Base-by-base conservation (phyloP, 306 rosid genomes). In the Sicyos edulis region DNA sequence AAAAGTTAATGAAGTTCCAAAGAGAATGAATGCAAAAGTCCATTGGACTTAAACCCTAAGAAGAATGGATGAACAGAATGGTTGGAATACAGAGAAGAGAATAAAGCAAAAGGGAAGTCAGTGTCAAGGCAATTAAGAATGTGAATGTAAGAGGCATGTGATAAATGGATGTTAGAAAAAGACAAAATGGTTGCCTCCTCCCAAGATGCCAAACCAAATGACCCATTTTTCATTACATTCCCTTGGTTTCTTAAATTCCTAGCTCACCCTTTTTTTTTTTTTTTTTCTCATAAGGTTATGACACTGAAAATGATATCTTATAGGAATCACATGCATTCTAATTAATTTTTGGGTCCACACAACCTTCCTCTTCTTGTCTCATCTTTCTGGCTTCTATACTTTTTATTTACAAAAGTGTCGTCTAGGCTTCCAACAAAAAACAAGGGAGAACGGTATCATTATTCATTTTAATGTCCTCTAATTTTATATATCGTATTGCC, bases 231-330 rank as follows among this genome's bases (percentile, higher is more conserved):
- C 47, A 61, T 15, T 61, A 61, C 67, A 61, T 61, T 61, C 67
- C 21, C 67, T 32, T 15, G 4, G 37, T 17, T 14, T 44, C 40
- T 14, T 44, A 29, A 61, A 61, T 32, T 15, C 67, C 47, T 15
- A 61, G 6, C 47, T 32, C 67, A 32, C 21, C 67, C 37, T 1
- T 26, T 26, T 26, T 56, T 34, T 16, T 4, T 5, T 1, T 26
- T 26, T 26, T 56, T 34, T 16, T 4, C 34, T 62, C 49, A 34
- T 62, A 29, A 8, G 21, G 14, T 34, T 62, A 62, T 62, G 50
- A 62, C 68, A 32, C 3, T 63, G 69, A 63, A 63, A 63, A 37
- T 63, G 69, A 63, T 63, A n/a, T 63, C 50, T 63, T 37, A n/a
- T 61, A 15, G 21, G 69, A 63, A 34, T 63, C 69, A 63, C 69